Percentiles rank a stretch among this genome's conserved stretches.
These are phyloP conservation scores for Leishmania braziliensis DNA, from an alignment of 208 protist species.

Conservation along the genomic window DNA sequence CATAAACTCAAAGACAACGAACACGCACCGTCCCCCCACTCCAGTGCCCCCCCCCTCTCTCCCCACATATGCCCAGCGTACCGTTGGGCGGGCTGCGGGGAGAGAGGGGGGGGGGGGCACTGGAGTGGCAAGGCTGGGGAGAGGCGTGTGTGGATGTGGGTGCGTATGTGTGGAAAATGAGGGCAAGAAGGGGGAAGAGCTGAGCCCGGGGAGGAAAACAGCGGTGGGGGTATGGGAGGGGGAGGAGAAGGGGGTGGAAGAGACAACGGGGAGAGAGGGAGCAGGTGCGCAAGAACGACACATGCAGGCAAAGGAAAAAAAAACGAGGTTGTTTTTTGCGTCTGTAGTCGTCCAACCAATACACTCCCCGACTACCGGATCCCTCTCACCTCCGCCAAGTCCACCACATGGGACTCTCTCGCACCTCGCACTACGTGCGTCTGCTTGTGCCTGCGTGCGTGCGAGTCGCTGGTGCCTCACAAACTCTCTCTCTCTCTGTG, in stretches of 20 bases:
- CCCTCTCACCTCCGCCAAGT: neutral
- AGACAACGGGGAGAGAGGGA: neutral
- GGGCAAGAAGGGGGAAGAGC: neutral
- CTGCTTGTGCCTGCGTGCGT: neutral
- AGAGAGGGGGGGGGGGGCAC: too few relatives aligned
- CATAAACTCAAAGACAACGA: conserved; percentile 10
- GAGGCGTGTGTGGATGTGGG: neutral
- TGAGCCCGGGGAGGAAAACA: neutral
- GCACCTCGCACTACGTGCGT: neutral
- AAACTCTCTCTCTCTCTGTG: neutral
- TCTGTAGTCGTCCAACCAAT: neutral
- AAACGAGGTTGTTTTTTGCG: neutral
- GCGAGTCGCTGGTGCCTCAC: neutral
- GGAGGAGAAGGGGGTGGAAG: neutral
- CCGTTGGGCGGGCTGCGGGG: neutral
- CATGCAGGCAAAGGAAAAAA: neutral
- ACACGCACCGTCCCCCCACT: neutral
- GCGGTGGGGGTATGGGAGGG: too few relatives aligned
- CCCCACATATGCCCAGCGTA: neutral
- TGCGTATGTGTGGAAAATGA: neutral
- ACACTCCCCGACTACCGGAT: neutral
- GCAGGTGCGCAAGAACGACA: neutral
- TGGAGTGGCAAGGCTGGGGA: neutral
- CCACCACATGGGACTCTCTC: neutral
- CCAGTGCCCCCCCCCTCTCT: neutral